Evolutionary conservation across 805 yeast species (phyloP).

Genomic region (Metschnikowia aberdeeniae): DNA sequence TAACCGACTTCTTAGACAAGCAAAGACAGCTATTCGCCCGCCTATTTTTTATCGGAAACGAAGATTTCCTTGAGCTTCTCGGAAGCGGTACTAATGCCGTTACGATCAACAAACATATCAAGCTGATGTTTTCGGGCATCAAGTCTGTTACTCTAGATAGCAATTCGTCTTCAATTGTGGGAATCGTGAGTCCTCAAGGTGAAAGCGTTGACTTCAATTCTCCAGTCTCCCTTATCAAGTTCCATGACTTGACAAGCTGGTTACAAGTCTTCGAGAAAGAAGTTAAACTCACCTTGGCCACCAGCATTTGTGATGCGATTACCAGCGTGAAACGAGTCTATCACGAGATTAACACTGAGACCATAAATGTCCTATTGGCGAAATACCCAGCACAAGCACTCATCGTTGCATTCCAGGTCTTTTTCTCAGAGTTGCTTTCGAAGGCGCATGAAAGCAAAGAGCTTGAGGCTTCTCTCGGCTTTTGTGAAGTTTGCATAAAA

Average conservation of each 20-base stretch:
- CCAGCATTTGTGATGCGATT: constrained; percentile 27
- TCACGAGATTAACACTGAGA: neutral
- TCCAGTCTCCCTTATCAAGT: constrained; percentile 42
- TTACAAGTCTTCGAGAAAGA: constrained; percentile 53
- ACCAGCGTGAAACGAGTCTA: constrained; percentile 4
- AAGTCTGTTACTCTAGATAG: constrained; percentile 35
- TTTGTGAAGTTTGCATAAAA: constrained; percentile 14
- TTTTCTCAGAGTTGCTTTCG: constrained; percentile 49
- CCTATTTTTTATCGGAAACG: constrained; percentile 85
- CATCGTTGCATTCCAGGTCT: constrained; percentile 51
- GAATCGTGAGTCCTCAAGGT: constrained; percentile 60
- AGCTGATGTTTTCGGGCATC: constrained; percentile 71
- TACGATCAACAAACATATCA: constrained; percentile 54
- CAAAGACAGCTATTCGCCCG: constrained; percentile 78
- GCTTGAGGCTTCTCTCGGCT: neutral
- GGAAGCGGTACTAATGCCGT: constrained; percentile 54
- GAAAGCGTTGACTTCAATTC: constrained; percentile 47
- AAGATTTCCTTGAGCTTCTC: constrained; percentile 77
- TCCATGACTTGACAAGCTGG: constrained; percentile 56
- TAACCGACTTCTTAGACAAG: constrained; percentile 73
- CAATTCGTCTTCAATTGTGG: constrained; percentile 32
- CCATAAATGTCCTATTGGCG: constrained; percentile 27
- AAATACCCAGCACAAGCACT: constrained; percentile 53
- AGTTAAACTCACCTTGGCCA: constrained; percentile 46
- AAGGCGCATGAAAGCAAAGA: constrained; percentile 11